These are phyloP conservation scores for Wickerhamiella bombiphila DNA, from an alignment of 805 yeast species.

Conservation along the genomic window DNA sequence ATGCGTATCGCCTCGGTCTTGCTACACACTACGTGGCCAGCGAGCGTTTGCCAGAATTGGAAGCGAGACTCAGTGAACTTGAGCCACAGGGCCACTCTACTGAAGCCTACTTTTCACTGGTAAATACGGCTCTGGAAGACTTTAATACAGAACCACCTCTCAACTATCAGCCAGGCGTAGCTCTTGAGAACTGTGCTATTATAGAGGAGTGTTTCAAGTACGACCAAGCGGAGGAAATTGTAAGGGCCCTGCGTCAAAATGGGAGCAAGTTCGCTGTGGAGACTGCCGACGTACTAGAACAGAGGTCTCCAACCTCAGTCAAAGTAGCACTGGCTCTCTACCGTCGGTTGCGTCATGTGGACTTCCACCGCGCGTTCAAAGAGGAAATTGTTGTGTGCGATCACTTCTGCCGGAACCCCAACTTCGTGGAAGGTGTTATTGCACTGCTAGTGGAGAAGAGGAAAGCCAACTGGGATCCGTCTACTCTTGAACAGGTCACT, in stretches of 20 bases:
- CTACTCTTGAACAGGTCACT: slow-evolving; percentile 27
- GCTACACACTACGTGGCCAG: slow-evolving; percentile 83
- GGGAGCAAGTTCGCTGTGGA: slow-evolving; percentile 52
- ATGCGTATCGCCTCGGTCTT: slow-evolving; percentile 67
- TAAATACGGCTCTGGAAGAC: slow-evolving; percentile 66
- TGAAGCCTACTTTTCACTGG: slow-evolving; percentile 29
- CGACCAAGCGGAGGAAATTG: slow-evolving; percentile 36
- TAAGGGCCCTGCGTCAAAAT: slow-evolving; percentile 29
- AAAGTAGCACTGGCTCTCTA: slow-evolving; percentile 57
- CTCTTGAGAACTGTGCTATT: slow-evolving; percentile 36
- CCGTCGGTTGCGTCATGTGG: slow-evolving; percentile 41
- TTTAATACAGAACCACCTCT: slow-evolving; percentile 35
- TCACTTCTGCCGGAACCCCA: slow-evolving; percentile 50
- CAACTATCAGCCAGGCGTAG: slow-evolving; percentile 38
- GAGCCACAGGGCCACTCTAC: slow-evolving; percentile 22
- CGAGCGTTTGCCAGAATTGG: slow-evolving; percentile 45
- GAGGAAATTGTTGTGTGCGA: slow-evolving; percentile 66
- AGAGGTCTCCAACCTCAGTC: slow-evolving; percentile 67
- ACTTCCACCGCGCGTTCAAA: slow-evolving; percentile 51
- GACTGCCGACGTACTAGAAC: slow-evolving; percentile 39
- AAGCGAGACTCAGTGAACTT: slow-evolving; percentile 49
- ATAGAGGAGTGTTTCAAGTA: slow-evolving; percentile 57
- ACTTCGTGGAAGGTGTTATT: slow-evolving; percentile 42
- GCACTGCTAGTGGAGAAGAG: slow-evolving; percentile 38
- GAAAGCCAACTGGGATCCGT: slow-evolving; percentile 37